Conservation (phyloP, 495 filamentous ascomycete genomes). For the Pseudomonodictys pantanalensis region DNA sequence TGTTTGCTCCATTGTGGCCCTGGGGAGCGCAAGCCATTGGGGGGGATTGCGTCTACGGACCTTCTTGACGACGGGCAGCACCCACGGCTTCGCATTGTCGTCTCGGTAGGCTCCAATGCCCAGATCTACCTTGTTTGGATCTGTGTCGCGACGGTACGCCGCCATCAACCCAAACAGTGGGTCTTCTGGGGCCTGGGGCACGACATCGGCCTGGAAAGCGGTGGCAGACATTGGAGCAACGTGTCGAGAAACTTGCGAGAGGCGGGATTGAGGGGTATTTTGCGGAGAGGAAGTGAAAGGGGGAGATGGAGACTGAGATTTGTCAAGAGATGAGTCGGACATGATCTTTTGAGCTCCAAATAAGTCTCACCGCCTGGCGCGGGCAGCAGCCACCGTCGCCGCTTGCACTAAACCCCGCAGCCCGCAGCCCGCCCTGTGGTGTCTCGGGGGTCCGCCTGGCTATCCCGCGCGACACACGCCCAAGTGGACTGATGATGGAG, state of each 20-base stretch:
- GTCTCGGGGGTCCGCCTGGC: conserved; percentile 13
- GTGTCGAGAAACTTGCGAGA: conserved; percentile 53
- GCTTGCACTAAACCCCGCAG: conserved; percentile 10
- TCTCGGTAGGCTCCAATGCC: conserved; percentile 97
- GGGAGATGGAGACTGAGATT: not conserved
- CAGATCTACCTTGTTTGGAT: conserved; percentile 87
- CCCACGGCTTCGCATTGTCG: conserved; percentile 96
- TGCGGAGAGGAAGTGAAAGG: conserved; percentile 6
- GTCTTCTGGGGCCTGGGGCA: conserved; percentile 91
- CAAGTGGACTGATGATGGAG: not conserved
- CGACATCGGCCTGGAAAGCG: conserved; percentile 71
- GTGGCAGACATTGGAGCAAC: conserved; percentile 49
- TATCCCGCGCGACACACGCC: not conserved
- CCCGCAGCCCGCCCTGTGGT: no score
- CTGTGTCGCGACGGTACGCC: conserved; percentile 79
- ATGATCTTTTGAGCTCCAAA: conserved; percentile 14
- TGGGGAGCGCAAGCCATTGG: not conserved
- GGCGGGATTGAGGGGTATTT: conserved; percentile 34
- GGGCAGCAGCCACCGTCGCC: conserved; percentile 1
- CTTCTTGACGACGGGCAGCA: conserved; percentile 94
- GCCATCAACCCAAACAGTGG: conserved; percentile 91
- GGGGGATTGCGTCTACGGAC: conserved; percentile 46
- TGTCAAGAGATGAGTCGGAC: conserved; percentile 2
- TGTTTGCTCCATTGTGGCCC: conserved; percentile 3
- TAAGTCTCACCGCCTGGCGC: conserved; percentile 20